Conservation (phyloP, 306 rosid genomes). For the Medicago arabica region DNA sequence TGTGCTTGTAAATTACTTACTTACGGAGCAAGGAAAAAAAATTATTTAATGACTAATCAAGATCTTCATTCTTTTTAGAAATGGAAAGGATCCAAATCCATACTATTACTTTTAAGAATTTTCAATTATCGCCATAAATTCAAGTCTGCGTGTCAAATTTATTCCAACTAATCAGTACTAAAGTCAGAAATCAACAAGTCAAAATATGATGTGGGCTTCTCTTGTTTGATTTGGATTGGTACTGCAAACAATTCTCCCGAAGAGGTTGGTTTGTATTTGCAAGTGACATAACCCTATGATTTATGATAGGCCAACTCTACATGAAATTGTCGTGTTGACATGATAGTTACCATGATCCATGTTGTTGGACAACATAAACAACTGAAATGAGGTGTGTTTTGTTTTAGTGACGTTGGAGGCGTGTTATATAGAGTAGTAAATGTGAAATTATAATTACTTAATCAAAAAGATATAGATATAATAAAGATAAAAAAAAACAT, state of each 20-base stretch:
- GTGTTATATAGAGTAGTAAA: neutral
- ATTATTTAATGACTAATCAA: too few relatives aligned
- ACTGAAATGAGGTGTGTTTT: slow-evolving; percentile 2
- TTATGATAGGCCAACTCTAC: slow-evolving; percentile 33
- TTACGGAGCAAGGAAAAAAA: too few relatives aligned
- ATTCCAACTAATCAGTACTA: neutral
- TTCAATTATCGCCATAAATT: neutral
- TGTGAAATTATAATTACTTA: neutral
- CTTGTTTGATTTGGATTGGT: slow-evolving; percentile 31
- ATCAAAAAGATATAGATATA: too few relatives aligned
- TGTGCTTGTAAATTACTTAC: too few relatives aligned
- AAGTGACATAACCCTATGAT: slow-evolving; percentile 14
- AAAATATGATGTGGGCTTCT: slow-evolving; percentile 16
- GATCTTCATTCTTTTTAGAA: too few relatives aligned
- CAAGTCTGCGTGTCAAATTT: neutral
- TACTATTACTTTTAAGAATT: too few relatives aligned
- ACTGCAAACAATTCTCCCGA: slow-evolving; percentile 2
- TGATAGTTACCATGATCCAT: slow-evolving; percentile 32
- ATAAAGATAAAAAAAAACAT: too few relatives aligned
- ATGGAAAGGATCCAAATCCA: too few relatives aligned
- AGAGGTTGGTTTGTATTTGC: neutral
- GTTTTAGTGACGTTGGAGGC: neutral
- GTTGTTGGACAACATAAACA: slow-evolving; percentile 16
- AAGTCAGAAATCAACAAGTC: neutral
- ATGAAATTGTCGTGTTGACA: slow-evolving; percentile 15